Evolutionary conservation across 2,329 filamentous ascomycete genomes (phyloP), one percentile per base, ranked within the genome.

Genomic region (Metarhizium anisopliae): DNA sequence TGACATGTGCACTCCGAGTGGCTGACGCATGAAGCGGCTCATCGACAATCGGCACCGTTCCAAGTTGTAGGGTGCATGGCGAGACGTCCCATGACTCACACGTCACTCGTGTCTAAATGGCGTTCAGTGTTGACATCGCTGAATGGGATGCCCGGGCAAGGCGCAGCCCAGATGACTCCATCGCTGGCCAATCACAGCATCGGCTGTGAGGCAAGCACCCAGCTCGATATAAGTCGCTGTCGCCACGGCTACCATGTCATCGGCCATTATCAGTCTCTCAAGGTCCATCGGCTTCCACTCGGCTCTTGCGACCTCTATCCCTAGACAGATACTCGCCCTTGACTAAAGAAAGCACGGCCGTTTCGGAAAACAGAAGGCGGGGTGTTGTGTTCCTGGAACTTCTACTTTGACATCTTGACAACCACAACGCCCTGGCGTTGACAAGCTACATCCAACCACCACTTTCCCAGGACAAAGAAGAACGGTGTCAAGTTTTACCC

Each of bases 111-210:
- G 13, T 14, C 45, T 29, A 6, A 20, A 49, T 49, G 45, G 45
- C 45, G 13, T 14, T 13, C 5, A 18, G n/a, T 16, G 40, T 18
- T 16, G 40, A 30, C 10, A 29, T 49, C 25, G 45, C 45, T 29
- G 20, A 16, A 25, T 25, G n/a, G 43, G 45, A 49, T 11, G 20
- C 7, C 13, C 20, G 6, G 25, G 13, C 45, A 49, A 49, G 45
- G 45, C 20, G 45, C 45, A 49, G 25, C 56, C 58, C 61, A 52
- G 54, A 63, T 64, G 62, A 64, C 62, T 63, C 61, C 55, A 50
- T 50, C 54, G 35, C 35, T 32, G 32, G 40, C 62, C 61, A 64
- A 63, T 64, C 60, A 62, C 49, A 56, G 47, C 49, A 47, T n/a
- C 2, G 10, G 7, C 32, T 13, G 30, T 16, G 35, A 4, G 6